Percentiles rank a stretch among this genome's conserved stretches.
phyloP scores from a whole-genome alignment of 2,329 filamentous ascomycete genomes.

The Tympanopsis confertula region DNA sequence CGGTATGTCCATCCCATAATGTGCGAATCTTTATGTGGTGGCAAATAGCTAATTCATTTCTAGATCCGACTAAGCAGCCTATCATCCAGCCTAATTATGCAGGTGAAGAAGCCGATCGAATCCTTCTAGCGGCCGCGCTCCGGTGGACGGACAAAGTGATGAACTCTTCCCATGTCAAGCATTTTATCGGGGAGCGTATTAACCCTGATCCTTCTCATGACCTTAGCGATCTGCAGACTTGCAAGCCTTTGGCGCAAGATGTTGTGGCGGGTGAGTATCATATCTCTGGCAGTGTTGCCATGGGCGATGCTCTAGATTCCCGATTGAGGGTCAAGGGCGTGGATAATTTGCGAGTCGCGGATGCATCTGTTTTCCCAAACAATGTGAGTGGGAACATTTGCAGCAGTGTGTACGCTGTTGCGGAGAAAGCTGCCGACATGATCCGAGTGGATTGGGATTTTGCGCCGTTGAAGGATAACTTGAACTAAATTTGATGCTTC shows the following conservation, averaged over 20 bases:
- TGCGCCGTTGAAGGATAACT: constrained; percentile 6
- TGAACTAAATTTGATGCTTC: no score
- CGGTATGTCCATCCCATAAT: no score
- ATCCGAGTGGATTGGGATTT: constrained; percentile 8
- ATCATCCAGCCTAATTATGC: no score
- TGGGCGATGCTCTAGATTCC: constrained; percentile 30
- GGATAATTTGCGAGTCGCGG: constrained; percentile 29
- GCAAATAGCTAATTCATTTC: no score
- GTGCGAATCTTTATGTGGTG: no score
- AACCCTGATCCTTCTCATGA: background rate
- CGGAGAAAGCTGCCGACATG: constrained; percentile 26
- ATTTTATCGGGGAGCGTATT: background rate
- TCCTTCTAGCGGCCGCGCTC: background rate
- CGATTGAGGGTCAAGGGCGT: constrained; percentile 29
- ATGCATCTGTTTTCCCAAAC: constrained; percentile 32
- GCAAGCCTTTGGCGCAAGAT: background rate
- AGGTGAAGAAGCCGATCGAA: no score
- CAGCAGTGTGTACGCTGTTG: constrained; percentile 14
- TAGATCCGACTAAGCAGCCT: no score
- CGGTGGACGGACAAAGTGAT: background rate
- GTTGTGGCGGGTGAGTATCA: no score
- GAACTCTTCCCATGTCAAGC: background rate
- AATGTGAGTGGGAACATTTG: constrained; percentile 23
- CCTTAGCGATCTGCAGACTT: background rate
- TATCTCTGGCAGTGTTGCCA: no score